Base-by-base conservation (phyloP, 495 filamentous ascomycete genomes). In the Aspergillus saccharolyticus region DNA sequence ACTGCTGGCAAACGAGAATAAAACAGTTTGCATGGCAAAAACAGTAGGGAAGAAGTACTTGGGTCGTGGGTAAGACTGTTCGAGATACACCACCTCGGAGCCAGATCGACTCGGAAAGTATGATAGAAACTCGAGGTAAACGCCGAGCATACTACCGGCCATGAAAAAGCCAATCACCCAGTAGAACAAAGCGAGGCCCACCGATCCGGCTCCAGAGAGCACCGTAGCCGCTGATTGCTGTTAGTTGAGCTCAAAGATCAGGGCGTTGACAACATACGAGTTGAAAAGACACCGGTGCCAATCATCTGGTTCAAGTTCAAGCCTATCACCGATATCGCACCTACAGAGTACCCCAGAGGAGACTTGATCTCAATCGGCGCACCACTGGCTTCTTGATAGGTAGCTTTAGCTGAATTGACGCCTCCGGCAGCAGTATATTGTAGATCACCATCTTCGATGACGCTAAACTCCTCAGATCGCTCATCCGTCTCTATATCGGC, bases 61-160 rank as follows among this genome's bases (percentile, higher is more conserved):
- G 3, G 85, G 85, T 20, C 81, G 70, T 0, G 83, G 84, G 59
- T 77, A 88, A 3, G 82, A 78, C 62, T 87, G 84, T 63, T 88
- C 85, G 1, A 87, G 75, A 54, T 86, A 88, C 4, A 85, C 83
- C 8, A 85, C 83, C 57, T 88, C 82, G 0, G 81, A 75, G 2
- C 84, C 85, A 3, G 83, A 86, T 18, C 85, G 78, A 64, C 81
- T 85, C 6, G 85, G 85, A 49, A 86, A 87, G 58, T 80, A 86
- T 0, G 79, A 71, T 1, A 83, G 78, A 16, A 80, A 78, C 61
- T 88, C 84, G 44, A 86, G 75, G 57, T 85, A 86, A 12, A 84
- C 72, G 0, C 73, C 65, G 8, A 86, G 72, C 3, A 73, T 76
- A 20, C 76, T 72, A 20, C 73, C 58, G 1, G 83, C 70, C 6